Evolutionary conservation across 1,139 yeast genomes (phyloP).

Genomic region (Suhomyces wounanorum): DNA sequence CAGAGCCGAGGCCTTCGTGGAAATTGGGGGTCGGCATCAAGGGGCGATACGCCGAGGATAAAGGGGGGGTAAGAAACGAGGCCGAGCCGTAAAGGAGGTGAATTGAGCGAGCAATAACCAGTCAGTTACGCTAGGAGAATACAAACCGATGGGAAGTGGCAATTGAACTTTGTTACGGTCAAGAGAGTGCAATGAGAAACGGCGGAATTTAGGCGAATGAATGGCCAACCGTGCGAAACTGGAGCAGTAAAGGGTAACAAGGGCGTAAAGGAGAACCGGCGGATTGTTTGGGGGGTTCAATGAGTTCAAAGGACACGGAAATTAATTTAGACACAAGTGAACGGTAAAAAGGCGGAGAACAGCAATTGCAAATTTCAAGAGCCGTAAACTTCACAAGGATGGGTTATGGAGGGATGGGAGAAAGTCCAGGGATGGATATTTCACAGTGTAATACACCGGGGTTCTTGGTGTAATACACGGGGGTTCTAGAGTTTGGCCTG

Average conservation of each 20-base stretch:
- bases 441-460: no score
- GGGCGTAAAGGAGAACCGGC: background rate
- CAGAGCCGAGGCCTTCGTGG: conserved; percentile 1
- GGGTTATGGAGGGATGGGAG: no score
- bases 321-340: no score
- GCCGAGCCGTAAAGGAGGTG: background rate
- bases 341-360: no score
- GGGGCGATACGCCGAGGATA: background rate
- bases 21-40: conserved; percentile 6
- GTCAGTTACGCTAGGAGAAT: background rate
- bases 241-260: background rate
- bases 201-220: background rate
- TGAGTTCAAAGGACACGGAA: background rate
- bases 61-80: background rate
- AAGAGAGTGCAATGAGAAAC: background rate
- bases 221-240: background rate
- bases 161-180: background rate
- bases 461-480: background rate
- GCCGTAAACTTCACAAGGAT: no score
- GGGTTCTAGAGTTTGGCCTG: background rate
- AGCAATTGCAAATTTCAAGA: no score
- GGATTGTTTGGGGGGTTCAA: background rate
- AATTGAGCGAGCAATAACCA: background rate
- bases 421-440: no score
- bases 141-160: background rate